Conservation (phyloP, 2,329 filamentous ascomycete species). For the Cercospora sp. region DNA sequence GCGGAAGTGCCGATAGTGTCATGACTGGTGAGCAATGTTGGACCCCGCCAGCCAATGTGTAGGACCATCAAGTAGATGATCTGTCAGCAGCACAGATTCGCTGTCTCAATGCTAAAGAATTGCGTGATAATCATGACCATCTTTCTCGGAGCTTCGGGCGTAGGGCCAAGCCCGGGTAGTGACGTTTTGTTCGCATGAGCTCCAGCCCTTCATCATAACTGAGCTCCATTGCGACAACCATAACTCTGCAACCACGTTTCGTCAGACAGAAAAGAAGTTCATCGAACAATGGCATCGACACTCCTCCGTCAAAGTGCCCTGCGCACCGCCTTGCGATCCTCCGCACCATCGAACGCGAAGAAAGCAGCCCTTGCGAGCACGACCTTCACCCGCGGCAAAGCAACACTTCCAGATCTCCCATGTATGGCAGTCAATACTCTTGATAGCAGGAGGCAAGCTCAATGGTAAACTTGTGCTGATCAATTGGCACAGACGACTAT, state of each 20-base stretch:
- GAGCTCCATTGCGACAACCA: conserved; percentile 5
- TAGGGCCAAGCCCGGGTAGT: background rate
- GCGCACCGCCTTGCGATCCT: conserved; percentile 70
- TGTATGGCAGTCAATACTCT: conserved; percentile 53
- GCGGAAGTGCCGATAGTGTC: background rate
- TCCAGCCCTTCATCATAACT: background rate
- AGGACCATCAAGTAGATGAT: background rate
- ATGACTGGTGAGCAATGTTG: background rate
- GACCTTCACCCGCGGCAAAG: conserved; percentile 81
- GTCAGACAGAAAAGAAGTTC: background rate
- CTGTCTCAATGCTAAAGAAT: background rate
- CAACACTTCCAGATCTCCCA: conserved; percentile 83
- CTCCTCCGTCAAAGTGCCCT: conserved; percentile 70
- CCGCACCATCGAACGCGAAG: conserved; percentile 59
- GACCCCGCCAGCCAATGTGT: background rate
- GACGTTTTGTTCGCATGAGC: conserved; percentile 7
- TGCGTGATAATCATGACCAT: background rate
- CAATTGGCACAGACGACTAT: conserved; percentile 73
- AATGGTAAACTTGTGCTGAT: background rate
- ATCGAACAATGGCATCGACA: conserved; percentile 65
- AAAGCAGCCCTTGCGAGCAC: conserved; percentile 68
- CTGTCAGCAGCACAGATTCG: background rate
- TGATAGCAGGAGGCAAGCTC: background rate
- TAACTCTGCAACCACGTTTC: background rate
- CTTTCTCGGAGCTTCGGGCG: conserved; percentile 6